Evolutionary conservation across 768 basidiomycete species (phyloP).

Genomic region (Pleurotus platypus): DNA sequence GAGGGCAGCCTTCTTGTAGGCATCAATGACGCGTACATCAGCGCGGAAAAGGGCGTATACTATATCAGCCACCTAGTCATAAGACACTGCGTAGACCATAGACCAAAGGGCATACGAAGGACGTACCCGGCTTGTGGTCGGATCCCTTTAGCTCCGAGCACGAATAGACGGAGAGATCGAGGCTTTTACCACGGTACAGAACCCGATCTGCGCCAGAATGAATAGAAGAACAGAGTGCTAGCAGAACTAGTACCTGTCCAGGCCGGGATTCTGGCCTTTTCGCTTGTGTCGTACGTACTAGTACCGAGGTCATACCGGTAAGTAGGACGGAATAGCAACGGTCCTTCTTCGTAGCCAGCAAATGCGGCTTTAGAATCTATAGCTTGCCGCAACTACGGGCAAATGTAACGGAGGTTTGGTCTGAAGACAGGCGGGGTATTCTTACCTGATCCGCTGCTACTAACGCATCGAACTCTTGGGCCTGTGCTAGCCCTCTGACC

Average conservation of each 20-base stretch:
- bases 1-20: conserved; percentile 66
- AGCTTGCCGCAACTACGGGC: conserved; percentile 58
- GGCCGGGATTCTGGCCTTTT: conserved; percentile 94
- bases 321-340: conserved; percentile 88
- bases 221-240: not conserved
- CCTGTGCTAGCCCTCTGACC: conserved; percentile 63
- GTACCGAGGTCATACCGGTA: conserved; percentile 87
- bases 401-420: too few relatives aligned
- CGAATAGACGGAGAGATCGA: conserved; percentile 78
- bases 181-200: conserved; percentile 67
- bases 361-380: conserved; percentile 79
- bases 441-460: conserved; percentile 84
- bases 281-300: conserved; percentile 90
- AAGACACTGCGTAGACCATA: conserved; percentile 1
- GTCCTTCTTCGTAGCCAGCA: conserved; percentile 82
- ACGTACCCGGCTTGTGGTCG: conserved; percentile 88
- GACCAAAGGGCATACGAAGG: not conserved
- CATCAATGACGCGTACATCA: conserved; percentile 76
- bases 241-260: conserved; percentile 76
- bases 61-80: conserved; percentile 21
- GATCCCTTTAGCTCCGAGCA: conserved; percentile 86
- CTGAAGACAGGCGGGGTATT: not conserved
- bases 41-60: conserved; percentile 85
- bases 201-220: conserved; percentile 69
- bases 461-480: conserved; percentile 68